Conservation (phyloP, 2,329 filamentous ascomycete genomes). For the Conoideocrella luteorostrata region DNA sequence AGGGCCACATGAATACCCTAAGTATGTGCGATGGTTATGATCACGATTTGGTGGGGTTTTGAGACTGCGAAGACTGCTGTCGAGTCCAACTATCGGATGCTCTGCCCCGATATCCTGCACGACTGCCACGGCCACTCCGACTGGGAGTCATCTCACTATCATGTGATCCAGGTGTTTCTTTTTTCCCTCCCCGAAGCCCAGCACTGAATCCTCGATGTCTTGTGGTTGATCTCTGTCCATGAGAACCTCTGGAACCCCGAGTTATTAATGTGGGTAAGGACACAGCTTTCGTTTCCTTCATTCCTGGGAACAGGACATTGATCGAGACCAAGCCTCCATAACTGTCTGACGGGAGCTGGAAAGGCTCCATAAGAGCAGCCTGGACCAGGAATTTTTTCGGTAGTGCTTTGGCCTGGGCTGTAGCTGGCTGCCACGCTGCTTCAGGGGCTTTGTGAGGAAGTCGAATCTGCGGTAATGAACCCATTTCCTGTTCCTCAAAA, state of each 20-base stretch:
- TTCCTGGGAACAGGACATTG: conserved; percentile 36
- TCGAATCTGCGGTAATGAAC: conserved; percentile 64
- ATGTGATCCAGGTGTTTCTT: conserved; percentile 25
- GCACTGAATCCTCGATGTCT: conserved; percentile 24
- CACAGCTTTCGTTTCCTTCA: conserved; percentile 31
- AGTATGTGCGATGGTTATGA: background rate
- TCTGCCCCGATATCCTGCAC: conserved; percentile 34
- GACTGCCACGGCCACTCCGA: conserved; percentile 25
- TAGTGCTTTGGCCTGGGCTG: conserved; percentile 47
- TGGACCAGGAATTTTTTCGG: conserved; percentile 44
- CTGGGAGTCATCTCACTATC: conserved; percentile 15
- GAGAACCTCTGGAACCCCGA: conserved; percentile 23
- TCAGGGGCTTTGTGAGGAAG: conserved; percentile 59
- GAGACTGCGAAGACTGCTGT: conserved; percentile 11
- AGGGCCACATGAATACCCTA: background rate
- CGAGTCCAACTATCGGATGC: conserved; percentile 37
- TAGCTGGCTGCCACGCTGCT: conserved; percentile 55
- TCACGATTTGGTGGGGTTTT: conserved; percentile 4
- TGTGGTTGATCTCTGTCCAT: conserved; percentile 13
- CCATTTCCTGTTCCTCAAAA: conserved; percentile 76
- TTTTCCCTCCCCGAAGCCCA: conserved; percentile 25
- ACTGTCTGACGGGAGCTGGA: conserved; percentile 26
- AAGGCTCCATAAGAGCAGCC: conserved; percentile 26
- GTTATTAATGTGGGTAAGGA: conserved; percentile 28
- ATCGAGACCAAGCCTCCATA: conserved; percentile 29